Conservation (phyloP, 768 basidiomycete genomes). For the Wakefieldia striispora region DNA sequence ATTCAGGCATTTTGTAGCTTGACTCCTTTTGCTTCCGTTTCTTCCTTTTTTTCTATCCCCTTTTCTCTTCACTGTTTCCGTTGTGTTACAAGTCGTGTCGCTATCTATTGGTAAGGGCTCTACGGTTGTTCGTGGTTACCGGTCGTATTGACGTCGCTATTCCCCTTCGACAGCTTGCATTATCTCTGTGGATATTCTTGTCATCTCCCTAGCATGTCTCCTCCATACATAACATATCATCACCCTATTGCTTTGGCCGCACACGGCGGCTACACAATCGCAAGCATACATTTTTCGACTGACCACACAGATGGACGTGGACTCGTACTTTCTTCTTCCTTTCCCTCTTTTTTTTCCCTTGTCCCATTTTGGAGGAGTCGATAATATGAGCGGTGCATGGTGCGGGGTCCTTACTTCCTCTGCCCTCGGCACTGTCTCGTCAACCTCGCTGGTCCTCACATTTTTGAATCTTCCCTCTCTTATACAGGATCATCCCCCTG, state of each 20-base stretch:
- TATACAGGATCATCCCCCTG: background rate
- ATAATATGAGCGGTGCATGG: background rate
- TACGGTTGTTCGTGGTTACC: background rate
- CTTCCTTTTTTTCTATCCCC: background rate
- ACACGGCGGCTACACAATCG: background rate
- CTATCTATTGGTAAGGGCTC: conserved; percentile 28
- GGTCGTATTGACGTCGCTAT: background rate
- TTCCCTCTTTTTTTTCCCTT: background rate
- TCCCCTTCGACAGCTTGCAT: conserved; percentile 20
- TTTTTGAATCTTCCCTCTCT: background rate
- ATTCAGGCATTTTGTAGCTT: conserved; percentile 72
- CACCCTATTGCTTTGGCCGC: conserved; percentile 19
- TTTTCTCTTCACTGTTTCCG: background rate
- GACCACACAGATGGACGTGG: background rate
- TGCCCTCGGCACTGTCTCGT: background rate
- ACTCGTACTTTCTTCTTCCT: background rate
- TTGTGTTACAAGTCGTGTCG: conserved; percentile 12
- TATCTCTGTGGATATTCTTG: conserved; percentile 32
- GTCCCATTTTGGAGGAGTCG: background rate
- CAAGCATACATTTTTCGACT: background rate
- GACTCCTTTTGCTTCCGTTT: background rate
- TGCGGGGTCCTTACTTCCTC: too few species aligned
- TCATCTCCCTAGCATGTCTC: conserved; percentile 22
- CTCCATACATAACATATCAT: conserved; percentile 27
- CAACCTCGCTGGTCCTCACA: background rate